Evolutionary conservation across 208 protist genomes (phyloP).

Genomic region (Trypanosoma theileri): DNA sequence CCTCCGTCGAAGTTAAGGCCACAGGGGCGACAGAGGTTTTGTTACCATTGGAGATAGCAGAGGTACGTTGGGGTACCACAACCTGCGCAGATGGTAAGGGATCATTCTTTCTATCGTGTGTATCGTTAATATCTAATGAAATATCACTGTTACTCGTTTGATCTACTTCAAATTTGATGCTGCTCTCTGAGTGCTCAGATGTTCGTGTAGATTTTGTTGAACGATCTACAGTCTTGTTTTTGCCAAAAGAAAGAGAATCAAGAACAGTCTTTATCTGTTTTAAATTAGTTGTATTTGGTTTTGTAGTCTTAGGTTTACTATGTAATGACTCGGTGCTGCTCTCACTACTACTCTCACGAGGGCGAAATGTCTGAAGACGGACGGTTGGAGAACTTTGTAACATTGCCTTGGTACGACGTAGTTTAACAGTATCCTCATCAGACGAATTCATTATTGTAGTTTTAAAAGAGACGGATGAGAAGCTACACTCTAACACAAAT

Average conservation of each 20-base stretch:
- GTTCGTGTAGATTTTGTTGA: background rate
- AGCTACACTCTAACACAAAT: too few relatives aligned
- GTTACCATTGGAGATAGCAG: background rate
- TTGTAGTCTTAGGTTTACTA: background rate
- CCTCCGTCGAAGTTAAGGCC: too few relatives aligned
- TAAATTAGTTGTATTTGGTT: background rate
- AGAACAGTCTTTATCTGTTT: background rate
- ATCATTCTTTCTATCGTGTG: background rate
- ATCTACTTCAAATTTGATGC: constrained; percentile 3
- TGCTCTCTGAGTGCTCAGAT: background rate
- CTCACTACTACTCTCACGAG: background rate
- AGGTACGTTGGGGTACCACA: too few relatives aligned
- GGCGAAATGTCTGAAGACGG: background rate
- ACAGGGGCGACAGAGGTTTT: background rate
- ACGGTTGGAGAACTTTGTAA: background rate
- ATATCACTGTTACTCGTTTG: constrained; percentile 1
- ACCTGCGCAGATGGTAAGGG: background rate
- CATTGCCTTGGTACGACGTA: background rate
- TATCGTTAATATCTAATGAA: background rate
- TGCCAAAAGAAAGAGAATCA: constrained; percentile 1
- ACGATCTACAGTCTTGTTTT: background rate
- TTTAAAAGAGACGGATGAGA: too few relatives aligned
- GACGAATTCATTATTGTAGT: background rate
- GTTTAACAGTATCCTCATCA: background rate
- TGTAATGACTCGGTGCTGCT: background rate